Conservation (phyloP, 1,284 basidiomycete species). For the Salmacisia buchloeana region DNA sequence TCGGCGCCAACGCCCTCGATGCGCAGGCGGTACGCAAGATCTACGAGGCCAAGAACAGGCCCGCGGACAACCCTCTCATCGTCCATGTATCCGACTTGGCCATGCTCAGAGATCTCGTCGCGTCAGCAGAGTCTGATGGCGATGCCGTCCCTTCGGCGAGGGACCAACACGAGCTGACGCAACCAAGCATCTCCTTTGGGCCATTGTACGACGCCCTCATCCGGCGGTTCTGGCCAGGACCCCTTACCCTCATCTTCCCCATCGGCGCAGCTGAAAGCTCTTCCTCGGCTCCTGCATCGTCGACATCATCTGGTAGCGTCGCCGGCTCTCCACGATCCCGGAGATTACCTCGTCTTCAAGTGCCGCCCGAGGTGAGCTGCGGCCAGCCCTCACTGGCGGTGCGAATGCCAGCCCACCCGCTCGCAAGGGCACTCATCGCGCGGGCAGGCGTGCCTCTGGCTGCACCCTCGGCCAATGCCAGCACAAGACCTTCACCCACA, state of each 20-base stretch:
- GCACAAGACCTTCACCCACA: constrained; percentile 89
- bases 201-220: constrained; percentile 53
- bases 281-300: no score
- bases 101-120: constrained; percentile 66
- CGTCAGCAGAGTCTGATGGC: constrained; percentile 56
- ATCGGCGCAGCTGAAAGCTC: constrained; percentile 18
- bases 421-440: constrained; percentile 83
- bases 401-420: constrained; percentile 87
- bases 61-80: constrained; percentile 94
- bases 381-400: constrained; percentile 78
- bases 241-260: constrained; percentile 87
- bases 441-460: constrained; percentile 71
- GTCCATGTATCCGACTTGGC: constrained; percentile 81
- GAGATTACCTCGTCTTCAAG: no score
- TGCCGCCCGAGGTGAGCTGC: constrained; percentile 58
- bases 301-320: background rate
- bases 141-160: background rate
- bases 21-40: constrained; percentile 63
- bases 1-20: constrained; percentile 75
- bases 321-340: background rate
- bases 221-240: constrained; percentile 86
- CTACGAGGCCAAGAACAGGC: constrained; percentile 84
- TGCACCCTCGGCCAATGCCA: constrained; percentile 91
- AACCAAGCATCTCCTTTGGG: background rate
- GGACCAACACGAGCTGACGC: background rate